Evolutionary conservation across 2,329 filamentous ascomycete genomes (phyloP), one percentile per base, ranked within the genome.

Genomic region (Penicillium janthinellum): DNA sequence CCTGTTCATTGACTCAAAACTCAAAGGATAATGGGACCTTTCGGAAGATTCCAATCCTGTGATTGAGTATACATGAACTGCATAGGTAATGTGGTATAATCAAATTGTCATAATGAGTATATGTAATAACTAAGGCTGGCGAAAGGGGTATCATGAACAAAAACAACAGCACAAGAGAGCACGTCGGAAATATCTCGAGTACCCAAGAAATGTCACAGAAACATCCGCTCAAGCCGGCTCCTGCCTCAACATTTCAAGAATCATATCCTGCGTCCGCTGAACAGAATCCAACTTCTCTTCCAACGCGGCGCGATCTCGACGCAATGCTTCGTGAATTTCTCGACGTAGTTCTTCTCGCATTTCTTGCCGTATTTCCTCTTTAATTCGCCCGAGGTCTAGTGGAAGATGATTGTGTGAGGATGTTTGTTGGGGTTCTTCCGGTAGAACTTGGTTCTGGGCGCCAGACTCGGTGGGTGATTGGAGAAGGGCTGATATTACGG

Each of bases 241-340:
- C 63, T 77, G 75, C 61, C 73, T 68, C 58, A 78, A 60, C 74
- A 77, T 73, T 25, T 77, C 73, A 45, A 78, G 59, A 56, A 78
- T 78, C 71, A 78, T 71, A 39, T 78, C 71, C 58, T 78, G 76
- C 4, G 75, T 77, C 58, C 71, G 65, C 62, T 78, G 75, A 49
- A 78, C 67, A 17, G 73, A 64, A 56, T 76, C 75, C 28, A 78
- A 47, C 58, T 71, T 75, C 57, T 76, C 71, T 51, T 77, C 71
- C 5, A 77, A 60, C 1, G 65, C 63, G 14, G 68, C 68, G 0
- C 73, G 72, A 37, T 75, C 75, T 20, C 62, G 59, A 8, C 71
- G 71, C 37, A 77, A 56, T 39, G 78, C 73, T 3, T 61, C 64
- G 31, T 66, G 65, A 57, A 78, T 65, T 54, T 78, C 76, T 15